Evolutionary conservation across 139 green algal genomes (phyloP), one percentile per base, ranked within the genome.

Genomic region (Yamagishiella unicocca): DNA sequence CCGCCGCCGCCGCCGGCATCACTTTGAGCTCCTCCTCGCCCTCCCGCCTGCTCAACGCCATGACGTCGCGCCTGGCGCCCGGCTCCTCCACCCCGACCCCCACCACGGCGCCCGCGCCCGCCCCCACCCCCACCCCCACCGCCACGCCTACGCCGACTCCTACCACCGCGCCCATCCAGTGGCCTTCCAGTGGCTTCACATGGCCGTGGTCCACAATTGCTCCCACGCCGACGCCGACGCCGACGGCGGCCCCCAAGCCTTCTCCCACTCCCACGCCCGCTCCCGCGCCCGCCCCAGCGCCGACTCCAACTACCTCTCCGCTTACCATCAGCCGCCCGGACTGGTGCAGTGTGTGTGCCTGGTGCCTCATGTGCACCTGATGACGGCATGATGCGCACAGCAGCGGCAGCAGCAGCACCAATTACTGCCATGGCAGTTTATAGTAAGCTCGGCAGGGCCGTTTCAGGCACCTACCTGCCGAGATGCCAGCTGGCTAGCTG

Each of bases 1-100:
- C 76, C 21, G n/a, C 46, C 1, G 88, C 87, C 50, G 83, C 87
- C 6, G 64, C 64, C 31, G 24, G 40, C 31, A 80, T 77, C n/a
- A 87, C 40, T 50, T 87, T 93, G 54, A 83, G 75, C 66, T 84
- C 74, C 9, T 87, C 81, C 3, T 92, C 87, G 4, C 84, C 90
- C 2, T 83, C 80, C 12, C 78, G 71, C 40, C 66, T 93, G 33
- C 77, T 89, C 25, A 88, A 91, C 75, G 87, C 29, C 53, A 77
- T 87, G 35, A 77, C 77, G 12, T 55, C 40, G n/a, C 85, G 87
- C 71, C 83, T 93, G 21, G 50, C 42, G 19, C 64, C 35, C 35
- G 33, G 8, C 22, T 25, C 64, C 29, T 64, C 50, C 22, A 53
- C 75, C 1, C 50, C 75, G 1, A 5, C 75, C 1, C 53, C 75